Conservation (phyloP, 1,284 basidiomycete species). For the Cryptococcus amylolentus region DNA sequence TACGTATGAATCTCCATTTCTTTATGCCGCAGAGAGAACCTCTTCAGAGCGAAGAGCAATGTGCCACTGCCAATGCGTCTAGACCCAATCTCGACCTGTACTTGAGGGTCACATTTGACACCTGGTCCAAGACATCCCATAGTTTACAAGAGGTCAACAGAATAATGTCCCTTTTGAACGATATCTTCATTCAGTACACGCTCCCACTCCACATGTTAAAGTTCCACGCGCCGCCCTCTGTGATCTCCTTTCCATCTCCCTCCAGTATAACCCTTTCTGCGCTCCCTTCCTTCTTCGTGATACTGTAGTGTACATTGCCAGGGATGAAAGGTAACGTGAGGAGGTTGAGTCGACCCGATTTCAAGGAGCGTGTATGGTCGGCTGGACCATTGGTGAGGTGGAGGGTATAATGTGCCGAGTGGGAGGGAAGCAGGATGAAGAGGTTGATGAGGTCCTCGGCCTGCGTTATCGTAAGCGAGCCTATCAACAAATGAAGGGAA, state of each 20-base stretch:
- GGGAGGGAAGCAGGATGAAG: slow-evolving; percentile 11
- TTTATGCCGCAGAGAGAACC: too few species aligned
- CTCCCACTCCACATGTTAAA: slow-evolving; percentile 48
- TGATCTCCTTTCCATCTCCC: slow-evolving; percentile 31
- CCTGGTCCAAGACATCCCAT: too few species aligned
- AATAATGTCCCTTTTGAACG: too few species aligned
- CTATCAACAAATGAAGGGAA: not conserved
- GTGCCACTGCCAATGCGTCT: too few species aligned
- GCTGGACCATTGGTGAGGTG: slow-evolving; percentile 20
- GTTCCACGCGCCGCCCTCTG: slow-evolving; percentile 30
- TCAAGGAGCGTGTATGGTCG: not conserved
- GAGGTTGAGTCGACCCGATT: slow-evolving; percentile 22
- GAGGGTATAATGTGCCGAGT: slow-evolving; percentile 4
- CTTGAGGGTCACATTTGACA: too few species aligned
- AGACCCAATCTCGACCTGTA: too few species aligned
- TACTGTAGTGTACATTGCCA: slow-evolving; percentile 35
- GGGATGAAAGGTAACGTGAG: slow-evolving; percentile 31
- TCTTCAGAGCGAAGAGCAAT: too few species aligned
- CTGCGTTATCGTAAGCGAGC: slow-evolving; percentile 14
- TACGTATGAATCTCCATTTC: too few species aligned
- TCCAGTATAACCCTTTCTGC: slow-evolving; percentile 19
- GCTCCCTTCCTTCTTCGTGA: slow-evolving; percentile 10
- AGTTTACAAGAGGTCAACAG: too few species aligned
- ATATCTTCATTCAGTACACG: slow-evolving; percentile 3
- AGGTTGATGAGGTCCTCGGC: not conserved